Base-by-base conservation (phyloP, 768 basidiomycete genomes). In the Amylocystis lapponica region DNA sequence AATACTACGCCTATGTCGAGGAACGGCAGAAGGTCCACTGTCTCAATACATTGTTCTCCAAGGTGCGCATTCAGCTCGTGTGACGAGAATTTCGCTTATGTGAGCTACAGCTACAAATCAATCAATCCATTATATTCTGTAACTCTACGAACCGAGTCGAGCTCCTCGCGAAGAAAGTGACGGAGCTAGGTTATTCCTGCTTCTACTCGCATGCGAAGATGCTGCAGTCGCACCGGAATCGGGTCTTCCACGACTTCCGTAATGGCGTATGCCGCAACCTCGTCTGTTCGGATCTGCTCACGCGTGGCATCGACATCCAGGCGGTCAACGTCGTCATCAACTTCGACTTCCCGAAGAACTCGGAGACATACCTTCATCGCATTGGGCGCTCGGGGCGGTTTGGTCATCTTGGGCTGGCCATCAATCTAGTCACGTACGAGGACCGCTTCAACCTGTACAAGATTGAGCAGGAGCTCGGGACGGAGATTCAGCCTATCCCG, bases 161-260 rank as follows among this genome's bases (percentile, higher is more conserved):
- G 69, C 86, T 99, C 36, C 78, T 99, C 55, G 95, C 95, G 48
- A 97, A 98, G 73, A 99, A 99, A 71, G 92, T 99, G 56, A 99
- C 95, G 11, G 96, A 99, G 60, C 84, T 97, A 41, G 95, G 95
- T 52, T 99, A 98, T 65, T 99, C 95, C 33, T 99, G 95, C 74
- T 99, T 99, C 81, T 99, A 96, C 75, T 98, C 95, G 39, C 95
- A 99, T 65, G 95, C 95, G 41, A 95, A 94, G 72, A 99, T 99
- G 95, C 82, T 97, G 12, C 95, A 99, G 69, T 85, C 87, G 25
- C 92, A 98, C 68, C 91, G 95, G 48, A 99, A 99, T 68, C 90
- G 95, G 61, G 95, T 99, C 54, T 99, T 99, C 79, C 95, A 99
- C 73, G 95, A 98, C 68, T 99, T 99, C 82, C 84, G 96, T 51